Base-by-base conservation (phyloP, 2,329 filamentous ascomycete genomes). In the Monilinia fructicola region DNA sequence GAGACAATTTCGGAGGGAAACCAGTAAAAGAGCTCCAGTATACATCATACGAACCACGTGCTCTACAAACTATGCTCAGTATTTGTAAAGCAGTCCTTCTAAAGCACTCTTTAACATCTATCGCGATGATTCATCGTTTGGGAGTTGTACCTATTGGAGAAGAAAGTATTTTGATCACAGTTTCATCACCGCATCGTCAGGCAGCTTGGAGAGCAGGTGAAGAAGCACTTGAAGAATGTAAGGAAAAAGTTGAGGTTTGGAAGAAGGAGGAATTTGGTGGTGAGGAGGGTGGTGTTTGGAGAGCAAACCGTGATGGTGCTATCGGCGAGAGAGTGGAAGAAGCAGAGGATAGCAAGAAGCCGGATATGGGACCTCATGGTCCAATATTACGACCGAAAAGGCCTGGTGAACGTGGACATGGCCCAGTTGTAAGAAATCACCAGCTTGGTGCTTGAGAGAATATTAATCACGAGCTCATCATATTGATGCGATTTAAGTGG, bases 211-310 rank as follows among this genome's bases (percentile, higher is more conserved):
- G 81, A 73, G 94, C 90, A 0, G 94, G 91, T 0, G 94, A 98
- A 80, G 92, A 96, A 79, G 90, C 93, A 44, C 80, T 98, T 67
- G 94, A 98, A 80, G 81, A 86, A 76, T 92, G 91, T 75, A 99
- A 98, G 81, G 86, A 85, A 65, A 87, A 84, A 71, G 92, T 92
- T n/a, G 95, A 99, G 81, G 89, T 99, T 53, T 97, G 94, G 94
- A 97, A 97, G 80, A 82, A 87, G 71, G 94, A 98, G 80, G 90
- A 92, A 77, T 97, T 97, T 81, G 87, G 85, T 55, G 89, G 85
- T 1, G 89, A 87, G 28, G 89, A 90, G 70, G 91, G 88, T 21
- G 83, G 84, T 9, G 84, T 95, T 54, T 97, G 93, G 93, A 88
- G 92, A 79, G 92, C 91, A 68, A 97, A 97, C 79, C 80, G 89